Evolutionary conservation across 768 basidiomycete species (phyloP), one percentile per base, ranked within the genome.

Genomic region (Tulasnella sp.): DNA sequence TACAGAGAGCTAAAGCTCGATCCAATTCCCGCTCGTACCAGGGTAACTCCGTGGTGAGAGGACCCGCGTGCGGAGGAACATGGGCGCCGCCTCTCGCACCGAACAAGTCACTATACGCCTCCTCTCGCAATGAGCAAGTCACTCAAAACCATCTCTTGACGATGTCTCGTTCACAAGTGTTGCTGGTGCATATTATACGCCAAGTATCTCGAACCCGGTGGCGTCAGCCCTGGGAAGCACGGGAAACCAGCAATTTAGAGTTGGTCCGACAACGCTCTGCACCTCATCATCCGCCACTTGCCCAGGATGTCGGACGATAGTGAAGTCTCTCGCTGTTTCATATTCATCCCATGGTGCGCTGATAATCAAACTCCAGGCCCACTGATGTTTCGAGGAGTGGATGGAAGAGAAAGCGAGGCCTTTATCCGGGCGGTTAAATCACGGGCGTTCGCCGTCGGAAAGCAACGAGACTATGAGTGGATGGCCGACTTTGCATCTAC

Each of bases 381-480:
- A 69, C 31, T 69, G 18, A 31, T 50, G 31, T 76, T 76, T 22
- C 31, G 34, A 24, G 46, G 76, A 40, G 28, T 22, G 31, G 76
- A 44, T 34, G 76, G 76, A 76, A 34, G n/a, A 14, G 76, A 76
- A 46, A 31, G 46, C 76, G 76, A 76, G 28, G 46, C 46, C 16
- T 76, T 76, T 16, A 76, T 76, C 34, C 46, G 34, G 2, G 48
- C 34, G 54, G 46, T 76, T 28, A 76, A 58, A 50, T 34, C 76
- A 11, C n/a, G 46, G 34, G 76, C 46, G 20, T 50, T 76, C 42
- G 16, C 46, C 46, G 16, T 24, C 12, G 76, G 76, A 4, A 76
- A 76, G 31, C 46, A 44, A 37, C 24, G 76, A 34, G 76, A 76
- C 48, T 40, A 75, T 28, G 34, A 75, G 40, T 75, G 74, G 76